Evolutionary conservation across 768 basidiomycete species (phyloP), one percentile per base, ranked within the genome.

Genomic region (Tulasnella sp.): DNA sequence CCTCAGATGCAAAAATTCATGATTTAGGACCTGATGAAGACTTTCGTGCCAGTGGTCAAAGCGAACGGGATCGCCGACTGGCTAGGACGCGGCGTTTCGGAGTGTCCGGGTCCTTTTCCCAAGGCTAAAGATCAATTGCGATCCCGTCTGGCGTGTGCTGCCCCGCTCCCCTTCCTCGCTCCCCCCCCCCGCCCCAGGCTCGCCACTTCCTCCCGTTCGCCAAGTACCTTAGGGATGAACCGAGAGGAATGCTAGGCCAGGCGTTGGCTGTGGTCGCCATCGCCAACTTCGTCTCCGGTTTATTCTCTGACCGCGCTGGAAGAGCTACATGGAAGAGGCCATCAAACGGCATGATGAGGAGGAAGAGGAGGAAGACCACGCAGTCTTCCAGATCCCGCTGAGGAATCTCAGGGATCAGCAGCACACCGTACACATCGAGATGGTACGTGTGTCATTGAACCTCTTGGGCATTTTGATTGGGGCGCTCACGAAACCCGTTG

Each of bases 331-430:
- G 28, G 9, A 22, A 37, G 37, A 28, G n/a, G 28, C 24, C 4
- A 22, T 28, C 37, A 60, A 60, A 28, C 58, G 58, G 28, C 2
- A 60, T 2, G n/a, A n/a, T n/a, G n/a, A n/a, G n/a, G 58, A 60
- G 18, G 58, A 22, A n/a, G 58, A 60, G 2, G 58, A n/a, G 2
- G 58, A 60, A 22, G 58, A n/a, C 2, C 18, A 60, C 9, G 58
- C 22, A 22, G 58, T 60, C 24, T 22, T 60, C 18, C 58, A 60
- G 5, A 46, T 76, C 3, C 75, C 75, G 4, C 48, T 76, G 22
- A 76, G 6, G 75, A 76, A 76, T n/a, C n/a, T 50, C 48, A 42
- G 75, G 16, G 48, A 76, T 31, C 75, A 76, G 75, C 11, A 41
- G 28, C 48, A 76, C 24, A 76, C 75, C 20, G 42, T 76, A 14